phyloP scores from a whole-genome alignment of 306 rosid species.

The Betula pendula region DNA sequence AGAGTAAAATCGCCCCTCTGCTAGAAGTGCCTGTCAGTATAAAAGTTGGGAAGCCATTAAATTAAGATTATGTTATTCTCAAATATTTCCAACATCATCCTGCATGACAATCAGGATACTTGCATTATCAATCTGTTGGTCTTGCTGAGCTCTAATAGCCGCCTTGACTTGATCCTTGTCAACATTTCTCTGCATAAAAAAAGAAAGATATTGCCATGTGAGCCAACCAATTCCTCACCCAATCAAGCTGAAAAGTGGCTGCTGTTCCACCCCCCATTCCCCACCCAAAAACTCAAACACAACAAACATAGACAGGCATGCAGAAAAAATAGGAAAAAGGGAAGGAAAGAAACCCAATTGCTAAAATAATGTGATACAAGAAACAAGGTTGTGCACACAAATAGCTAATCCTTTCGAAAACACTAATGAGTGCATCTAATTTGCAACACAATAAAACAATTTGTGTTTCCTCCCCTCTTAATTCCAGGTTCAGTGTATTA shows the following conservation, averaged over 20 bases:
- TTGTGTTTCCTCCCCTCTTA: not conserved
- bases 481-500: not conserved
- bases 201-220: slow-evolving; percentile 27
- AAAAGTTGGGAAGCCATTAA: not conserved
- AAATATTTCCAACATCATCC: slow-evolving; percentile 4
- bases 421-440: not conserved
- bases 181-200: slow-evolving; percentile 65
- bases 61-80: not conserved
- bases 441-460: not conserved
- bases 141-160: slow-evolving; percentile 91
- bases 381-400: not conserved
- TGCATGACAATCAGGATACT: slow-evolving; percentile 34
- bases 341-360: not conserved
- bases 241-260: not conserved
- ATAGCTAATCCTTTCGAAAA: not conserved
- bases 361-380: not conserved
- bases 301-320: not conserved
- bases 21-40: slow-evolving; percentile 78
- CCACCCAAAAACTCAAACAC: not conserved
- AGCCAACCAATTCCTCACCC: slow-evolving; percentile 6
- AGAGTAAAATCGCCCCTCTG: slow-evolving; percentile 93
- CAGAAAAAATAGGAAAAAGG: not conserved
- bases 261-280: not conserved
- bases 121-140: slow-evolving; percentile 84
- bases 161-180: slow-evolving; percentile 95